Evolutionary conservation across 768 basidiomycete species (phyloP), one percentile per base, ranked within the genome.

Genomic region (Hortiboletus flavorubellus): DNA sequence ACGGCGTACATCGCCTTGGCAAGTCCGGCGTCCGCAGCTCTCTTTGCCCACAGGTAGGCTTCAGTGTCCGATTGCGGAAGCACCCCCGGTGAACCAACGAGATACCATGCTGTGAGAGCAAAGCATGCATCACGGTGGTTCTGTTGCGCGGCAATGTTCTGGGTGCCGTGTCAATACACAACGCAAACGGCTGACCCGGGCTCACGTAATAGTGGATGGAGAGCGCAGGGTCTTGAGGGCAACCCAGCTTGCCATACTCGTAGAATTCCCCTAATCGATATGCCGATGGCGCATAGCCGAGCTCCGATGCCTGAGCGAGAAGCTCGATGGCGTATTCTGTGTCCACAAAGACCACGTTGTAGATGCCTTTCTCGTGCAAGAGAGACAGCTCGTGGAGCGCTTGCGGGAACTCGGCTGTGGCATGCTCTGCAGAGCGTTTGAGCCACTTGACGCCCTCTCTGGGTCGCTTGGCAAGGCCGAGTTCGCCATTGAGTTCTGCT

Each of bases 361-460:
- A 90, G 53, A 99, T 85, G n/a, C 97, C 97, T n/a, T 90, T 81
- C 68, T 98, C 97, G 64, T 98, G 96, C 39, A 98, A 74, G 33
- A 96, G 79, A 1, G 94, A 95, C 14, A 97, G 78, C 73, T 98
- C 94, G 75, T 98, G 94, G 45, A 99, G 75, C 2, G 95, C 95
- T 67, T 98, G 95, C 0, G 96, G 94, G 70, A 96, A 97, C 73
- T 96, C 94, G 44, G 92, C 89, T 2, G 92, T 96, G 1, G 90
- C 91, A 67, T 90, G 83, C 71, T 98, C 97, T 6, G 95, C 94
- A 35, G 93, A 93, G 50, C 97, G 83, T 73, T 98, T 98, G 59
- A 99, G 82, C 94, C 95, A 98, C 75, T 97, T 97, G 62, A 98
- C 92, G 55, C 97, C 97, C 70, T 98, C 97, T 73, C 91, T 92